Conservation (phyloP, 2,329 filamentous ascomycete genomes). For the Fusarium musae region DNA sequence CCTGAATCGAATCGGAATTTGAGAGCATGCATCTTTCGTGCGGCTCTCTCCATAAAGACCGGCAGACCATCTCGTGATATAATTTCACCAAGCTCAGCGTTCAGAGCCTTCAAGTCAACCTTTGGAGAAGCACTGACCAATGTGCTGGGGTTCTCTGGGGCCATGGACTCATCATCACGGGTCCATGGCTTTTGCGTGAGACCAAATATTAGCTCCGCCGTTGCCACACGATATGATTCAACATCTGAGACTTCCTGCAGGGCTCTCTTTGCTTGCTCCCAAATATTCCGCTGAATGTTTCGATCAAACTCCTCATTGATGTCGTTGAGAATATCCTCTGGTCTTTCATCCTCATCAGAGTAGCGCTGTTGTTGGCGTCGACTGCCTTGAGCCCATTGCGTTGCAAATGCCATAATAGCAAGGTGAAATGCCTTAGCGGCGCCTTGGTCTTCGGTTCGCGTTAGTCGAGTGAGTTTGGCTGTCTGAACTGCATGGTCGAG, state of each 20-base stretch:
- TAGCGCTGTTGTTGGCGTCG: constrained; percentile 42
- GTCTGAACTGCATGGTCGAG: constrained; percentile 38
- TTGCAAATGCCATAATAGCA: constrained; percentile 42
- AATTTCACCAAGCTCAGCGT: constrained; percentile 31
- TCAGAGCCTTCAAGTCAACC: constrained; percentile 21
- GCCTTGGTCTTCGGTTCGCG: constrained; percentile 31
- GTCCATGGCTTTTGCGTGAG: constrained; percentile 49
- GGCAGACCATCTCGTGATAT: constrained; percentile 39
- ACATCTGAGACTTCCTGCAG: constrained; percentile 49
- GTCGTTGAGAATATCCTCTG: constrained; percentile 35
- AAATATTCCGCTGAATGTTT: constrained; percentile 49
- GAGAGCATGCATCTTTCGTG: constrained; percentile 43
- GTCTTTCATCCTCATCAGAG: constrained; percentile 13
- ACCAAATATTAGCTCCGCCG: constrained; percentile 53
- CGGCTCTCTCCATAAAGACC: constrained; percentile 39
- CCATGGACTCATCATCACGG: constrained; percentile 16
- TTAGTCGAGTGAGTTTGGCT: constrained; percentile 34
- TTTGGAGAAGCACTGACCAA: constrained; percentile 1
- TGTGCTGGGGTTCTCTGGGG: not conserved
- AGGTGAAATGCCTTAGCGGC: constrained; percentile 35
- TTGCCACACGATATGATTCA: constrained; percentile 52
- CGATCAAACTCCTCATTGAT: constrained; percentile 51
- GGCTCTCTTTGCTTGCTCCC: constrained; percentile 50
- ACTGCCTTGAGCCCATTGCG: constrained; percentile 42
- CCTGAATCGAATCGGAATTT: constrained; percentile 39